phyloP scores from a whole-genome alignment of 768 basidiomycete species.

The Naganishia vishniacii region DNA sequence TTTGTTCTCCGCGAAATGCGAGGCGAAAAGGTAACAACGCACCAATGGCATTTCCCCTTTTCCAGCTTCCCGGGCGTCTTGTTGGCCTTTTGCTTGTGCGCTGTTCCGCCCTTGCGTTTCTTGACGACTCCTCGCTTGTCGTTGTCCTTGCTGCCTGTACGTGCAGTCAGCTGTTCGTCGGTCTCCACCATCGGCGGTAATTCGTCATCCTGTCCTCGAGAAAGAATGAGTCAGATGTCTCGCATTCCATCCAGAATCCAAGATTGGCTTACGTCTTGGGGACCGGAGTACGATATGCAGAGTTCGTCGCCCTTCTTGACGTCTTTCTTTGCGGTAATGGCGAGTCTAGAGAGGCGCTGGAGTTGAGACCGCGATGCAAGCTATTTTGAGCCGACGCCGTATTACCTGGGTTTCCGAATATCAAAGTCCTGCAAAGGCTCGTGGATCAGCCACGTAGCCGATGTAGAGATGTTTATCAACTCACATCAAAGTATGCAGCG shows the following conservation, averaged over 20 bases:
- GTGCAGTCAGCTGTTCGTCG: conserved; percentile 11
- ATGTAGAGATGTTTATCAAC: too few species aligned
- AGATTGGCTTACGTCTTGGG: conserved; percentile 28
- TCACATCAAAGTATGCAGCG: conserved; percentile 69
- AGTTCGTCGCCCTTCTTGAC: conserved; percentile 40
- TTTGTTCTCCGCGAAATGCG: too few species aligned
- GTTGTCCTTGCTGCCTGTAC: conserved; percentile 7
- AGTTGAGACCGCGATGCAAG: too few species aligned
- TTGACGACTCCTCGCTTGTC: conserved; percentile 10
- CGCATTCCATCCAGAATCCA: too few species aligned
- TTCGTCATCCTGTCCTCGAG: not conserved
- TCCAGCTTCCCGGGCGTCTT: conserved; percentile 16
- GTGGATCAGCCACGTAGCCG: conserved; percentile 7
- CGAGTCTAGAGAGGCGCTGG: conserved; percentile 30
- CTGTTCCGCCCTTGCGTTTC: conserved; percentile 19
- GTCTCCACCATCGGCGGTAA: conserved; percentile 8
- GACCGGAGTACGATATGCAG: conserved; percentile 46
- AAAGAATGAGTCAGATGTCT: not conserved
- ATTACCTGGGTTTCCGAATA: conserved; percentile 41
- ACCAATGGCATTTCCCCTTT: conserved; percentile 14
- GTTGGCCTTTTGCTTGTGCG: conserved; percentile 13
- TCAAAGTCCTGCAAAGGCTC: conserved; percentile 40
- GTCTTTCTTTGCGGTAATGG: conserved; percentile 40
- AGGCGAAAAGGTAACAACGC: not conserved
- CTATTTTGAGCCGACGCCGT: not conserved